These are phyloP conservation scores for Dillenia suffruticosa DNA, from an alignment of 164 flowering plant species.

Conservation along the genomic window DNA sequence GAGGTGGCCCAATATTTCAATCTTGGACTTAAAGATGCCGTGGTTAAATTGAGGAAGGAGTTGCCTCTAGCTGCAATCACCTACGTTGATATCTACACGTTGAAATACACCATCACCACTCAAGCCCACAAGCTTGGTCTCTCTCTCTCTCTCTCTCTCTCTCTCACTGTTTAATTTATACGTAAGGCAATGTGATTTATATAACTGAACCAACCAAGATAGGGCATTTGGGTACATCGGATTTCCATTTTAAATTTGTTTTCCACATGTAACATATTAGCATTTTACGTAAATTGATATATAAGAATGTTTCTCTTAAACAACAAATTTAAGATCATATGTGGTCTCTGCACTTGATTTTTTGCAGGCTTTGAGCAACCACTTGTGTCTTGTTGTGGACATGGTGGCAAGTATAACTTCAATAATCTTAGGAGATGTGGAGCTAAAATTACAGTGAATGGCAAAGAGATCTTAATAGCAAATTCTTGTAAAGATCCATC, in stretches of 20 bases:
- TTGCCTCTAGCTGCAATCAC: slow-evolving; percentile 41
- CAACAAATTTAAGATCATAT: no score
- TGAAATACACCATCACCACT: slow-evolving; percentile 44
- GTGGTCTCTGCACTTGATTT: not conserved
- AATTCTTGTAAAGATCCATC: slow-evolving; percentile 55
- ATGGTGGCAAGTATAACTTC: slow-evolving; percentile 80
- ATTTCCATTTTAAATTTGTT: no score
- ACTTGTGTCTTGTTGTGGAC: slow-evolving; percentile 65
- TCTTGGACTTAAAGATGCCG: slow-evolving; percentile 27
- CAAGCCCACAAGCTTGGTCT: slow-evolving; percentile 38
- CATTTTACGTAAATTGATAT: no score
- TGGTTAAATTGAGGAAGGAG: slow-evolving; percentile 29
- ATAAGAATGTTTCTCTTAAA: no score
- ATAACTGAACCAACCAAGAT: no score
- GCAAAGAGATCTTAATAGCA: slow-evolving; percentile 41
- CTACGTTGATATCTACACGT: slow-evolving; percentile 47
- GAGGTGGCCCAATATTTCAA: slow-evolving; percentile 45
- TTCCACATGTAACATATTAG: no score
- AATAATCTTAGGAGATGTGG: slow-evolving; percentile 58
- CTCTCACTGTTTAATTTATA: no score
- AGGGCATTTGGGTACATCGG: no score
- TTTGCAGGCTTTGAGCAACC: slow-evolving; percentile 60
- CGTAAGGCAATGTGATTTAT: no score
- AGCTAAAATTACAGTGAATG: slow-evolving; percentile 30
- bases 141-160: not conserved